Base-by-base conservation (phyloP, 2,329 filamentous ascomycete genomes). In the Huntiella moniliformis region DNA sequence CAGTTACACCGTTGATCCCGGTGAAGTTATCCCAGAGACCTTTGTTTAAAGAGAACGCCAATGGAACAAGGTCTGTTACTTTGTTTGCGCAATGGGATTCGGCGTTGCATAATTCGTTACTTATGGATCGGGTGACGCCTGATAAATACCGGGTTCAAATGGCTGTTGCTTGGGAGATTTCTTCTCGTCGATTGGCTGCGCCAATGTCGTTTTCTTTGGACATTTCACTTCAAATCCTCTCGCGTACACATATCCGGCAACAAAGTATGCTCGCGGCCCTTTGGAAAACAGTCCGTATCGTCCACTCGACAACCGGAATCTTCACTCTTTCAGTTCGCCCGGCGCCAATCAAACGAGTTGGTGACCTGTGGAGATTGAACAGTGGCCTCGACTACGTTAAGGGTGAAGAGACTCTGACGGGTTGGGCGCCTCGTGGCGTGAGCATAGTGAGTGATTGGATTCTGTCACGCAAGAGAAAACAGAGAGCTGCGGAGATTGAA, bases 31-130 rank as follows among this genome's bases (percentile, higher is more conserved):
- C 86, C 3, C 74, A 81, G 31, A 77, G 80, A 41, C 88, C 91
- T 0, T 70, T 77, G 47, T 79, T 94, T 52, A 82, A 80, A 51
- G 77, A 82, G 48, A 92, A 95, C 56, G 76, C 83, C 17, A 92
- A 96, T 58, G 91, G 91, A 34, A 95, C 87, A 1, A 80, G 79
- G 33, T 86, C 81, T 58, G 78, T 95, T 34, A 87, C 80, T 1
- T 69, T 96, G 38, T 72, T 81, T n/a, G 86, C 82, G 0, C 87
- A 96, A 56, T 98, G 91, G 91, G 91, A 98, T 58, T 95, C 88
- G 0, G 93, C 86, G 56, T 69, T 91, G 53, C 91, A 98, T 60
- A 79, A 77, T 52, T 95, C 91, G 4, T 67, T 93, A n/a, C 69
- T 96, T 11, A 74, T 98, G n/a, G 87, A 98, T 61, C 78, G 88